Conservation (phyloP, 768 basidiomycete genomes). For the Punctularia strigosozonata region DNA sequence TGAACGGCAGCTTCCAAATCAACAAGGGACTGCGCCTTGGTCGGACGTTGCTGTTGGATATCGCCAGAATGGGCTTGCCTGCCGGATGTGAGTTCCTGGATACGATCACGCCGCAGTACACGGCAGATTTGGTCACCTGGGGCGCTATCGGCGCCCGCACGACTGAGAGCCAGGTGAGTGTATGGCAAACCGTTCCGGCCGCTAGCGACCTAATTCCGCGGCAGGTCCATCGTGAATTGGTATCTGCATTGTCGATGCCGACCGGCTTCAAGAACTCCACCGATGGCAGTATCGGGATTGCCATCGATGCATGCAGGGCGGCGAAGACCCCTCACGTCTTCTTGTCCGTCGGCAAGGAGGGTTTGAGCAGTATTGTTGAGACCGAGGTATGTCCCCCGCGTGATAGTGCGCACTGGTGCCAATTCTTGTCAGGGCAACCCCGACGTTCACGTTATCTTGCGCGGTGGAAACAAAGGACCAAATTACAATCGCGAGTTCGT, state of each 20-base stretch:
- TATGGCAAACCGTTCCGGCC: no score
- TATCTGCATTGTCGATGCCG: slow-evolving; percentile 83
- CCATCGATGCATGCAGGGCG: slow-evolving; percentile 91
- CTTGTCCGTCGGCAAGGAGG: slow-evolving; percentile 95
- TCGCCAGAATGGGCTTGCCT: slow-evolving; percentile 85
- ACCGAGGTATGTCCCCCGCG: slow-evolving; percentile 51
- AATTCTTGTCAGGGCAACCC: slow-evolving; percentile 57
- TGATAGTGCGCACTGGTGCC: not conserved
- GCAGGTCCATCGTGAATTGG: slow-evolving; percentile 87
- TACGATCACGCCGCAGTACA: slow-evolving; percentile 74
- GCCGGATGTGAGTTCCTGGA: slow-evolving; percentile 96
- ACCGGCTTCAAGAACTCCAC: slow-evolving; percentile 99
- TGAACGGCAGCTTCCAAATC: slow-evolving; percentile 90
- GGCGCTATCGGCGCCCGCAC: slow-evolving; percentile 93
- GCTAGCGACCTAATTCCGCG: no score
- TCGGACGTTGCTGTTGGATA: slow-evolving; percentile 74
- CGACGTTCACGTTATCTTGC: slow-evolving; percentile 88
- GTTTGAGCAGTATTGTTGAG: slow-evolving; percentile 88
- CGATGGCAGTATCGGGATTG: slow-evolving; percentile 84
- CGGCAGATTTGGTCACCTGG: slow-evolving; percentile 89
- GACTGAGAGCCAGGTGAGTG: slow-evolving; percentile 86
- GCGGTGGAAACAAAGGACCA: slow-evolving; percentile 83
- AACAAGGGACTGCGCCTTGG: slow-evolving; percentile 91
- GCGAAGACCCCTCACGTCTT: slow-evolving; percentile 89
- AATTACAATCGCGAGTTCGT: slow-evolving; percentile 81